Evolutionary conservation across 2,329 filamentous ascomycete genomes (phyloP).

Genomic region (Hymenoscyphus fraxineus): DNA sequence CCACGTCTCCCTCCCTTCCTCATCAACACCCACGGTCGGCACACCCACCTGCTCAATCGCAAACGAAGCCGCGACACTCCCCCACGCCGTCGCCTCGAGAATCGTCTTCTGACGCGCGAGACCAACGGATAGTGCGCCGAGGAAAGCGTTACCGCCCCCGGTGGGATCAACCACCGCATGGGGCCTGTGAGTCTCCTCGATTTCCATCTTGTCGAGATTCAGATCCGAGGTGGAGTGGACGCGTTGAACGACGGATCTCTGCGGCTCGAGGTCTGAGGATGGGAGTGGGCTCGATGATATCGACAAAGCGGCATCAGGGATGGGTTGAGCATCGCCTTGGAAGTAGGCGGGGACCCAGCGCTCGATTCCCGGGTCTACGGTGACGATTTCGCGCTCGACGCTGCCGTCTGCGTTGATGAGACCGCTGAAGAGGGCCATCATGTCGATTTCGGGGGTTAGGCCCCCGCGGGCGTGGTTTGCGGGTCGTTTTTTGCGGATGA

Average conservation of each 20-base stretch:
- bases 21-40: constrained; percentile 52
- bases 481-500: constrained; percentile 23
- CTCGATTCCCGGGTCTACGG: constrained; percentile 49
- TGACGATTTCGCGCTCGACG: constrained; percentile 50
- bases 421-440: constrained; percentile 59
- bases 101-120: constrained; percentile 57
- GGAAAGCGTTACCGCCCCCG: constrained; percentile 87
- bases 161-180: constrained; percentile 80
- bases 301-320: not conserved
- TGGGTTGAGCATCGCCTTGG: constrained; percentile 21
- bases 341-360: constrained; percentile 80
- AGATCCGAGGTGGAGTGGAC: not conserved
- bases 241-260: not conserved
- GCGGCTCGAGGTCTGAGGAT: not conserved
- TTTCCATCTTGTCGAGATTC: not conserved
- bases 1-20: constrained; percentile 49
- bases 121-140: constrained; percentile 58
- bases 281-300: too few species aligned
- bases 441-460: constrained; percentile 57
- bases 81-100: constrained; percentile 73
- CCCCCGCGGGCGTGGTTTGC: constrained; percentile 44
- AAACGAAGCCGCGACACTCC: constrained; percentile 80
- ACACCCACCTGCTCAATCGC: constrained; percentile 93
- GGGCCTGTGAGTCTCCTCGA: not conserved
- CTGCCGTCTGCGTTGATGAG: constrained; percentile 52